Percentiles rank a stretch among this genome's conserved stretches.
These are phyloP conservation scores for barley (Hordeum vulgare) DNA, from an alignment of 176 grass and related monocot species.

Conservation along the genomic window DNA sequence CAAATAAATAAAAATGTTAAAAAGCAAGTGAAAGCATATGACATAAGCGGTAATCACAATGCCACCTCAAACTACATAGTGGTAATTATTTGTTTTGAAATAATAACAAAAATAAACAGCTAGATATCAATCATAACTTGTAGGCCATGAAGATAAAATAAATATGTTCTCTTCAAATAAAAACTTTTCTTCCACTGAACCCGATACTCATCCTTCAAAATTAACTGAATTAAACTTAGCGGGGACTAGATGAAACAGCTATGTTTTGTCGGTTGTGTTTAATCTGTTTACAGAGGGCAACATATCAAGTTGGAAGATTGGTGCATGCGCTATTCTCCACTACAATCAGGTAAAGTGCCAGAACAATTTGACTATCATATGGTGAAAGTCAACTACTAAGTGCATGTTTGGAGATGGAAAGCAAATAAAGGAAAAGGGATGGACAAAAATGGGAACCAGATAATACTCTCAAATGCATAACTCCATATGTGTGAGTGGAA, in stretches of 20 bases:
- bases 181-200: neutral
- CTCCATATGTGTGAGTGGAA: neutral
- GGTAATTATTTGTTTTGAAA: neutral
- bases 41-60: neutral
- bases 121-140: neutral
- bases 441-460: constrained; percentile 1
- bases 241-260: neutral
- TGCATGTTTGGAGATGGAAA: neutral
- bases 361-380: neutral
- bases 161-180: neutral
- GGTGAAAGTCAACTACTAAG: neutral
- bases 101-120: neutral
- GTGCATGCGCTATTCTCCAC: neutral
- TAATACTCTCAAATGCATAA: neutral
- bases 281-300: neutral
- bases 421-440: neutral
- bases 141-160: neutral
- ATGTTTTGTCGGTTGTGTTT: neutral
- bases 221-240: neutral
- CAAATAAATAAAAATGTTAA: constrained; percentile 18
- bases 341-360: neutral
- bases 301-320: neutral
- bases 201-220: neutral
- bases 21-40: neutral
- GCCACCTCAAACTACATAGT: neutral